Evolutionary conservation across 2,329 filamentous ascomycete genomes (phyloP), one percentile per base, ranked within the genome.

Genomic region (Pseudogymnoascus sp.): DNA sequence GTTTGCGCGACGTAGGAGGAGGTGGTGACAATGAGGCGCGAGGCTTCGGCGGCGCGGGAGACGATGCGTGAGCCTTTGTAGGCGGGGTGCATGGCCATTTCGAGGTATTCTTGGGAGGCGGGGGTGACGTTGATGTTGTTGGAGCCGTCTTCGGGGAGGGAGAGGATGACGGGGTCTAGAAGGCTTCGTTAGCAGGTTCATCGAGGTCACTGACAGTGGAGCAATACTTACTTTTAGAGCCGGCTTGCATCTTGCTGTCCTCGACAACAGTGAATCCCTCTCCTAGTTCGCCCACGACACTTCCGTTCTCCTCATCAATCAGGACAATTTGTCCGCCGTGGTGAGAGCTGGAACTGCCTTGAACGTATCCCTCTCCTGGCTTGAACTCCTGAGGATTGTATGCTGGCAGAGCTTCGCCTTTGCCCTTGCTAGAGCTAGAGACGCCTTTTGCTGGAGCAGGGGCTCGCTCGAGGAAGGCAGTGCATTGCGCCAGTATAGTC

Each of bases 401-500:
- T 0, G 81, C 76, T 23, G 81, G 85, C 57, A 73, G 66, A 2
- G 67, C 16, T 14, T 66, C 64, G 10, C 67, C 66, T 31, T 79
- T 76, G 12, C 51, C 63, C 36, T 21, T 70, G 64, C 10, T 65
- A 26, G 42, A 10, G 16, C 21, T 23, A 42, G 23, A 11, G 29
- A 57, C n/a, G 31, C 31, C 21, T 31, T 61, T 63, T 34, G 61
- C 12, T 23, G 72, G 73, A 5, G 90, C 86, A 42, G 87, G 81
- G 8, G 90, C 88, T 51, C 92, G 86, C 75, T 97, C 93, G 4
- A 96, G 83, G 75, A 99, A 97, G 1, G 93, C 91, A 1, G 93
- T 97, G 76, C 93, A 97, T 77, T 97, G 92, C n/a, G 93, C 93
- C 61, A 97, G 82, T 68, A 97, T 97, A 2, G 93, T 97, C 79